Evolutionary conservation across 495 filamentous ascomycete species (phyloP).

Genomic region (Aspergillus diversus): DNA sequence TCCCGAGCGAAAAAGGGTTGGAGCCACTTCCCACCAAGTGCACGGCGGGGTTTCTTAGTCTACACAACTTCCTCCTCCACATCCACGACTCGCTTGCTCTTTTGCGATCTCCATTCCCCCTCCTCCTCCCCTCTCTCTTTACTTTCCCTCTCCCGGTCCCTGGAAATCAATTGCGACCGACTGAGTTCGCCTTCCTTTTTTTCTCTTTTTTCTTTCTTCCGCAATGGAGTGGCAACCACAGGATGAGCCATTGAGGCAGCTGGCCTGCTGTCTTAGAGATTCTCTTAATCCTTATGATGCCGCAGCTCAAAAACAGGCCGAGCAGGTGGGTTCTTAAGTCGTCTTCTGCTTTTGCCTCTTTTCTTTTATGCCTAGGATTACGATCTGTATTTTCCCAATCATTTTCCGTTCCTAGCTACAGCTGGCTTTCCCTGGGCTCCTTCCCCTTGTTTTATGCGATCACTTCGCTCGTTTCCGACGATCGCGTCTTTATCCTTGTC

Average conservation of each 20-base stretch:
- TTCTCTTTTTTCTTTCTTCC: conserved; percentile 7
- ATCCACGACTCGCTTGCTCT: conserved; percentile 13
- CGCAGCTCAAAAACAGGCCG: conserved; percentile 79
- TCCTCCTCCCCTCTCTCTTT: conserved; percentile 1
- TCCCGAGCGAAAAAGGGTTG: conserved; percentile 15
- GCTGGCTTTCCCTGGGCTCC: background rate
- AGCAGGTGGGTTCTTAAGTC: conserved; percentile 40
- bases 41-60: conserved; percentile 25
- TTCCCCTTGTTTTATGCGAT: conserved; percentile 9
- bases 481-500: conserved; percentile 2
- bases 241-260: conserved; percentile 81
- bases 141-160: conserved; percentile 32
- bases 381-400: background rate
- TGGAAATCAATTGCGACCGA: conserved; percentile 18
- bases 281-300: conserved; percentile 84
- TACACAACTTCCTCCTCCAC: conserved; percentile 21
- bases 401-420: background rate
- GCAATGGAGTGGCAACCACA: conserved; percentile 93
- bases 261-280: conserved; percentile 86
- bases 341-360: conserved; percentile 17
- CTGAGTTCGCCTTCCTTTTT: conserved; percentile 15
- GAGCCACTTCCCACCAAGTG: conserved; percentile 22
- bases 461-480: background rate
- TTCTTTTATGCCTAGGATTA: conserved; percentile 7
- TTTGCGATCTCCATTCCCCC: conserved; percentile 9